Evolutionary conservation across 495 filamentous ascomycete species (phyloP), one percentile per base, ranked within the genome.

Genomic region (Amniculicola lignicola): DNA sequence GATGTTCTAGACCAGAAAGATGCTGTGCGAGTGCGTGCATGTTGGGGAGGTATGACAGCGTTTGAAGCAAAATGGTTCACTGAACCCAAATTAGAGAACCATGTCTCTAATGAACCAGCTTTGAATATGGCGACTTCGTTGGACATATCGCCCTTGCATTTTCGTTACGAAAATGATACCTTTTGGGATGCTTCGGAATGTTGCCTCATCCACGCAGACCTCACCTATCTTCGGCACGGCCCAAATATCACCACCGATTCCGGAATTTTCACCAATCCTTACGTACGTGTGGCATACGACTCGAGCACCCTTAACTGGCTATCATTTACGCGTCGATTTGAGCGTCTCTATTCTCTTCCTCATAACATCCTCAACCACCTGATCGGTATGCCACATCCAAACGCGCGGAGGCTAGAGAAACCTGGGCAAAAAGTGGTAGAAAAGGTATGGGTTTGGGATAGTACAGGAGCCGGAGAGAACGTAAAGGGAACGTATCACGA

Each of bases 31-130:
- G 87, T 89, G 2, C 79, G 80, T 59, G 84, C 81, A 54, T 92
- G 87, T 68, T 90, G 87, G 87, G 84, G 85, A 35, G 88, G 87
- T 6, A 88, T 89, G 77, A 82, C 86, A 4, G 86, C 86, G 2
- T 88, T 89, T 61, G 83, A 89, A 60, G 86, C 83, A 1, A 72
- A 69, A 41, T 84, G 78, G 47, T 84, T 90, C 61, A 78, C 21
- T 67, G 63, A 33, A 11, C 59, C 41, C 3, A 12, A 16, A n/a
- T 25, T n/a, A 5, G 41, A 40, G 23, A 28, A 42, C 21, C 7
- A 7, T 7, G 29, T 7, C 29, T 7, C n/a, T n/a, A 51, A 28
- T 35, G 16, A 23, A 11, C 47, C 36, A 31, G 22, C 27, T 9
- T 21, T 19, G 24, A 11, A 22, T 15, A 7, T n/a, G 7, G n/a